These are phyloP conservation scores for Colletotrichum limetticola DNA, from an alignment of 2,329 filamentous ascomycete genomes.

Conservation along the genomic window DNA sequence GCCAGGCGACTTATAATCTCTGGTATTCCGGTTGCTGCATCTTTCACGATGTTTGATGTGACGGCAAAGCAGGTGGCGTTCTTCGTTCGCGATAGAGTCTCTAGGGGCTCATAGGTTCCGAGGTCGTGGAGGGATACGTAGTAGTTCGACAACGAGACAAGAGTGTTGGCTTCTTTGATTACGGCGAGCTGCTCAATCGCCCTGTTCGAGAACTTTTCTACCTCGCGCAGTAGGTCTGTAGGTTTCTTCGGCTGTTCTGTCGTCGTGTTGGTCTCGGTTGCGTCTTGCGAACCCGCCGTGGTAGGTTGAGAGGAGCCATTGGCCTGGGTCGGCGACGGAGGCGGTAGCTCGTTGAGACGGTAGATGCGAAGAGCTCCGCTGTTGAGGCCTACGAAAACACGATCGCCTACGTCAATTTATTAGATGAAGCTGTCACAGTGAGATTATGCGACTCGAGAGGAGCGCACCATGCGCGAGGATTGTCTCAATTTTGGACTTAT, in stretches of 20 bases:
- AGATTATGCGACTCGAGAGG: background rate
- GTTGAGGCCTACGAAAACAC: conserved; percentile 90
- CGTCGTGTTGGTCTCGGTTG: conserved; percentile 23
- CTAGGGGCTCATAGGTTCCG: conserved; percentile 83
- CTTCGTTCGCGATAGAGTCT: conserved; percentile 83
- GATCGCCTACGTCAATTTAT: conserved; percentile 72
- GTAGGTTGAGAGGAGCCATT: conserved; percentile 44
- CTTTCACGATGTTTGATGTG: conserved; percentile 94
- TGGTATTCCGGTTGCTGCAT: conserved; percentile 85
- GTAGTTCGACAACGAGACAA: conserved; percentile 91
- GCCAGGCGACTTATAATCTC: conserved; percentile 92
- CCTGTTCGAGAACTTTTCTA: conserved; percentile 92
- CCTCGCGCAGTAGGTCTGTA: conserved; percentile 88
- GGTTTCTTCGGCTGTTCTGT: conserved; percentile 56
- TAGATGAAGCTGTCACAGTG: background rate
- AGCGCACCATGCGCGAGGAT: conserved; percentile 85
- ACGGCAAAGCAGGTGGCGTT: conserved; percentile 92
- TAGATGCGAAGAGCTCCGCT: conserved; percentile 91
- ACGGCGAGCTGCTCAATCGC: conserved; percentile 94
- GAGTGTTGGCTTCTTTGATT: conserved; percentile 92
- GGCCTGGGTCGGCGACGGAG: conserved; percentile 50
- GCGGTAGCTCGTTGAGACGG: conserved; percentile 78
- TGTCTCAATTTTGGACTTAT: conserved; percentile 97
- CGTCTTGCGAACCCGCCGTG: conserved; percentile 42
- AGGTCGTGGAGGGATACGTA: conserved; percentile 91